Percentiles rank a stretch among this genome's conserved stretches.
Evolutionary conservation across 306 rosid genomes (phyloP).

Genomic region (Trichosanthes cucumerina): DNA sequence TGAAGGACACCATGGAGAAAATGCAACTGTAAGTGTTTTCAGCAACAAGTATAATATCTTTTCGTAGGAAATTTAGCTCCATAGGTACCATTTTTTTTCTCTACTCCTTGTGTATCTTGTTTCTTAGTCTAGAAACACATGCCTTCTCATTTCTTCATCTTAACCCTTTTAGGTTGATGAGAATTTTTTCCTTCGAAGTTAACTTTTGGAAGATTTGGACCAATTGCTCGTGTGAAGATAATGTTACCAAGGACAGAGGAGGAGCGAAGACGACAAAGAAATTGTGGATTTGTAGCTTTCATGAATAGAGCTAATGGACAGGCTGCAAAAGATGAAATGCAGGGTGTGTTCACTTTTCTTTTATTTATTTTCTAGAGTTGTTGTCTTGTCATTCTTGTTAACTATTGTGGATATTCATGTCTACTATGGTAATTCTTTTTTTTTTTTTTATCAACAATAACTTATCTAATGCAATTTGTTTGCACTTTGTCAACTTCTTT

Average conservation of each 20-base stretch:
- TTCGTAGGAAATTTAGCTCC: conserved; percentile 95
- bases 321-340: conserved; percentile 99
- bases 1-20: conserved; percentile 65
- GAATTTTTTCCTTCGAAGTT: conserved; percentile 91
- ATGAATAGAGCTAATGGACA: conserved; percentile 98
- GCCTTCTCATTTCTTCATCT: conserved; percentile 17
- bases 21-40: conserved; percentile 46
- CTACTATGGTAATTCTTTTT: not conserved
- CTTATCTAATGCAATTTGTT: not conserved
- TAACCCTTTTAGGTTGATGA: conserved; percentile 70
- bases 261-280: conserved; percentile 96
- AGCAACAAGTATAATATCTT: not conserved
- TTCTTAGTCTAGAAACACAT: conserved; percentile 1
- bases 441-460: not conserved
- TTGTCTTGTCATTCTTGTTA: not conserved
- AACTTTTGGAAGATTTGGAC: conserved; percentile 99
- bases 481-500: not conserved
- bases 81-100: conserved; percentile 33
- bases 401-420: not conserved
- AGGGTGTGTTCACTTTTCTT: conserved; percentile 42
- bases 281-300: conserved; percentile 99
- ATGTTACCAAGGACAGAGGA: conserved; percentile 99
- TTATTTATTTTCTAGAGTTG: not conserved
- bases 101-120: conserved; percentile 4
- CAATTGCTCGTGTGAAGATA: conserved; percentile 98